Conservation (phyloP, 345 rosid species). For the Trapa incisa region DNA sequence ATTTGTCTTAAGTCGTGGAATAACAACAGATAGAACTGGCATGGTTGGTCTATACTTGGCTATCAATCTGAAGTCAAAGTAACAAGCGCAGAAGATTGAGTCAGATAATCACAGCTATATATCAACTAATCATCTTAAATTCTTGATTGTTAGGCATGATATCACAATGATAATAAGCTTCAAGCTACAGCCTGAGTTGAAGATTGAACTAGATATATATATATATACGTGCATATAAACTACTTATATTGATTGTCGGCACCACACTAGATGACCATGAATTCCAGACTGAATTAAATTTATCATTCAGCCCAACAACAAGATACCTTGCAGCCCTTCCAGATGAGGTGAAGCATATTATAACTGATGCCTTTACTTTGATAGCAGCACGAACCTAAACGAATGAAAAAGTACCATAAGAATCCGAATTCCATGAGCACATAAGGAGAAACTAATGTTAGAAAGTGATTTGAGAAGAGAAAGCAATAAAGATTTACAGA, state of each 20-base stretch:
- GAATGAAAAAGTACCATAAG: background rate
- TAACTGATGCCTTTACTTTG: slow-evolving; percentile 94
- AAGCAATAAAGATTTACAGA: background rate
- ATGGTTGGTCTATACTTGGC: slow-evolving; percentile 97
- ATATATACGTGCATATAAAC: no score
- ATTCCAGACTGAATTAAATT: background rate
- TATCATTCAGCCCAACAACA: background rate
- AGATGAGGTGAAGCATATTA: slow-evolving; percentile 93
- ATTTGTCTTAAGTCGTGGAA: slow-evolving; percentile 93
- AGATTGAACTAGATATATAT: no score
- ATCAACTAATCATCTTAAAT: background rate
- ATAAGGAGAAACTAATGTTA: background rate
- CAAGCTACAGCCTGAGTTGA: no score
- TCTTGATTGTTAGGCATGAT: background rate
- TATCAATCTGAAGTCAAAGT: slow-evolving; percentile 49
- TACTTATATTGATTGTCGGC: no score
- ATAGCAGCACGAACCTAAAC: slow-evolving; percentile 90
- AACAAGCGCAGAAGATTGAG: background rate
- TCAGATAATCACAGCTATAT: background rate
- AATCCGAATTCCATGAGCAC: background rate
- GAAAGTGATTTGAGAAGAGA: background rate
- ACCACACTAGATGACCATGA: background rate
- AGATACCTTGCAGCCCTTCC: slow-evolving; percentile 95
- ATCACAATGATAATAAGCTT: no score
- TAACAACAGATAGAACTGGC: slow-evolving; percentile 96